Percentiles rank a stretch among this genome's conserved stretches.
These are phyloP conservation scores for Schwanniomyces pseudopolymorphus DNA, from an alignment of 805 yeast species.

Conservation along the genomic window DNA sequence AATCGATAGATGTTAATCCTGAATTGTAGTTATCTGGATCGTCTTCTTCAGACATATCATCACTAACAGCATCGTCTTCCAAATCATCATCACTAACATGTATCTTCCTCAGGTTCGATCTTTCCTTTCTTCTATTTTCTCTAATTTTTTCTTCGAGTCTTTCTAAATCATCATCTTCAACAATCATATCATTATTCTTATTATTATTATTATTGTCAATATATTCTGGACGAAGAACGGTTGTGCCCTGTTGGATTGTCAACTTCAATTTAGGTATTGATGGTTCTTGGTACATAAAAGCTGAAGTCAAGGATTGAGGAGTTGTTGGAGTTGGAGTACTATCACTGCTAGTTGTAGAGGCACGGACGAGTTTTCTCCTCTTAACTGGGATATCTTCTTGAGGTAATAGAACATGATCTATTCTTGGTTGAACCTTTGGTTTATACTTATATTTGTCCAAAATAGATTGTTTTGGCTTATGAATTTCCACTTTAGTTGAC, in stretches of 20 bases:
- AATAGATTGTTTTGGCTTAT: constrained; percentile 41
- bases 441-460: constrained; percentile 40
- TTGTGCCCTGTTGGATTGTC: constrained; percentile 8
- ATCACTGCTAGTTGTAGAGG: constrained; percentile 18
- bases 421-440: constrained; percentile 31
- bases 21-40: constrained; percentile 29
- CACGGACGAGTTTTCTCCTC: constrained; percentile 38
- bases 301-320: constrained; percentile 7
- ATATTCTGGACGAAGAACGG: constrained; percentile 5
- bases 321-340: constrained; percentile 7
- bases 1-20: constrained; percentile 54
- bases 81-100: constrained; percentile 39
- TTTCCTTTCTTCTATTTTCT: constrained; percentile 28
- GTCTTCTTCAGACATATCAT: constrained; percentile 49
- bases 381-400: constrained; percentile 17
- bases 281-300: constrained; percentile 8
- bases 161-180: constrained; percentile 37
- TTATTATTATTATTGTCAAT: constrained; percentile 9
- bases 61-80: constrained; percentile 46
- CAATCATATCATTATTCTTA: constrained; percentile 10
- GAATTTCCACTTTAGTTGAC: constrained; percentile 40
- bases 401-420: constrained; percentile 18
- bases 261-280: constrained; percentile 8
- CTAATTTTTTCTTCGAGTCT: constrained; percentile 37
- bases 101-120: constrained; percentile 8